Base-by-base conservation (phyloP, 805 yeast genomes). In the Dipodascopsis uninucleata region DNA sequence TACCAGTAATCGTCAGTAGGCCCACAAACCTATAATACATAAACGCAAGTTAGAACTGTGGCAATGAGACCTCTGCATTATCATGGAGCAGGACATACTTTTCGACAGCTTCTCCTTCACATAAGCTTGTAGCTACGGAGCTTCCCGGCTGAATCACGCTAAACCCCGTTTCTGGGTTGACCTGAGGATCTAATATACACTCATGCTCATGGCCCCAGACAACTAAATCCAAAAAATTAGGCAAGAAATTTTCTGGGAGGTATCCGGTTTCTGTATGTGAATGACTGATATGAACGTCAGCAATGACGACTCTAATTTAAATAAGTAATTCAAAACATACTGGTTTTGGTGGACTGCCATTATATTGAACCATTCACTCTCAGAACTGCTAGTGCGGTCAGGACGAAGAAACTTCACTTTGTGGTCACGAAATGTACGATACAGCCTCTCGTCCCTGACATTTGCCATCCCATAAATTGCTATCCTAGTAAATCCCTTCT, bases 181-280 rank as follows among this genome's bases (percentile, higher is more conserved):
- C 48, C 1, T 71, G 74, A 0, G 95, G 78, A 46, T 76, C 77
- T 1, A 90, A 85, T 3, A 81, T 72, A 59, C 97, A 87, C 61
- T 93, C 97, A 64, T 93, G 98, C 62, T 93, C 98, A 64, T 93
- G 98, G 14, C 98, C 98, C 98, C 98, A 93, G 1, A 89, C 67
- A 0, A 93, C 81, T 45, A 90, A 70, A 60, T 93, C 88, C 36
- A 93, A 58, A 60, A 89, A 88, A 6, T 73, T 69, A 0, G 97
- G 98, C 20, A 93, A 66, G 56, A 85, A 83, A 41, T 72, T 74
- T 53, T 89, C 97, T 4, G 97, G 97, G 3, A 93, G 69, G 53
- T 83, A 83, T 3, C 86, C 80, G 0, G 94, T 85, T 34, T 79
- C 78, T 1, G 94, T 77, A 58, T 89, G 89, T 2, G 80, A 75